Evolutionary conservation across 495 filamentous ascomycete species (phyloP).

Genomic region (Letharia columbiana): DNA sequence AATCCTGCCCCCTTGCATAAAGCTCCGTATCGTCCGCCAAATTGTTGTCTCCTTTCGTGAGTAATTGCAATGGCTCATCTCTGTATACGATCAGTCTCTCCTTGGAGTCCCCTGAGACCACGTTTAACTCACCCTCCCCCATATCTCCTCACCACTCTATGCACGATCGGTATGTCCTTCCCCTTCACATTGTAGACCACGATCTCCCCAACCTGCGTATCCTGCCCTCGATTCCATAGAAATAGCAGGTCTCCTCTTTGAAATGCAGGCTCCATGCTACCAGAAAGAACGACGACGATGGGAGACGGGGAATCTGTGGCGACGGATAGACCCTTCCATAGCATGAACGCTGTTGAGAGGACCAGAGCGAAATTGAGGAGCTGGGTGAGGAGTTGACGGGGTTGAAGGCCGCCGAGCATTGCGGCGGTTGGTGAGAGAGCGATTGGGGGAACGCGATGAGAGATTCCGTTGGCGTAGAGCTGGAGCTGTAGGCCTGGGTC

Average conservation of each 20-base stretch:
- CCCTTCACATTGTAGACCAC: constrained; percentile 91
- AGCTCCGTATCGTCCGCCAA: constrained; percentile 88
- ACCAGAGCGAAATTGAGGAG: constrained; percentile 92
- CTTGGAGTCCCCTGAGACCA: not conserved
- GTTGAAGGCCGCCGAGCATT: constrained; percentile 20
- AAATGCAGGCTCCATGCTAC: constrained; percentile 96
- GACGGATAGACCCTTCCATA: constrained; percentile 93
- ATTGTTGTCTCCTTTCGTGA: constrained; percentile 99
- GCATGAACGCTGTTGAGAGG: constrained; percentile 91
- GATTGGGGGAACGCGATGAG: not conserved
- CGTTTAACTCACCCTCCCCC: constrained; percentile 43
- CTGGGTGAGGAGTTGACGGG: constrained; percentile 51
- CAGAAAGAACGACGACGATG: constrained; percentile 91
- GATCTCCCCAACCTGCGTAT: constrained; percentile 73
- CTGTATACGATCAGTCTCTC: constrained; percentile 20
- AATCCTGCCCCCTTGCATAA: constrained; percentile 76
- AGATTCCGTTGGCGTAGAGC: not conserved
- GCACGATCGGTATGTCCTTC: constrained; percentile 93
- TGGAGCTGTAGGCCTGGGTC: not conserved
- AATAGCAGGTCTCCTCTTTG: constrained; percentile 90
- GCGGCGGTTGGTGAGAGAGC: not conserved
- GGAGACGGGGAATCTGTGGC: constrained; percentile 79
- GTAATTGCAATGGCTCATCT: constrained; percentile 47
- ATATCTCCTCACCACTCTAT: constrained; percentile 71
- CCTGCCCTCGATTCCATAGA: constrained; percentile 80